Conservation (phyloP, 495 filamentous ascomycete genomes). For the Daldinia caldariorum region DNA sequence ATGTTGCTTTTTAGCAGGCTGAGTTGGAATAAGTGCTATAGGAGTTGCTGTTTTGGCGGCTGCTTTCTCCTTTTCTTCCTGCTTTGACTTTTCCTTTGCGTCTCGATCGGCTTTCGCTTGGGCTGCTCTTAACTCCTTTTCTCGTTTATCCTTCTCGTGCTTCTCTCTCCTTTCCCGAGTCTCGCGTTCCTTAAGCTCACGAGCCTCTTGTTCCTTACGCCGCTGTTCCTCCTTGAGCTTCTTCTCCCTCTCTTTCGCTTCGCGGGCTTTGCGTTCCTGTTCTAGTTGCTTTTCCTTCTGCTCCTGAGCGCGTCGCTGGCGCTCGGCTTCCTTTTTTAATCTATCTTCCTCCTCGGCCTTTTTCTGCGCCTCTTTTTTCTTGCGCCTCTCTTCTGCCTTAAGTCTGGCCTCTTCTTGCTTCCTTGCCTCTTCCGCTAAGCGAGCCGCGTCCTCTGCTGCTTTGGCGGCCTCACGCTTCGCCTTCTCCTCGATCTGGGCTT, state of each 20-base stretch:
- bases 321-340: conserved; percentile 79
- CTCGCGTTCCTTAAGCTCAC: conserved; percentile 70
- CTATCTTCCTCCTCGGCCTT: conserved; percentile 91
- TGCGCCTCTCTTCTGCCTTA: conserved; percentile 88
- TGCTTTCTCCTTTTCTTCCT: conserved; percentile 62
- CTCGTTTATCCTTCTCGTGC: conserved; percentile 66
- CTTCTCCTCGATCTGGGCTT: conserved; percentile 88
- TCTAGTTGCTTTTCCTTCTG: conserved; percentile 85
- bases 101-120: conserved; percentile 59
- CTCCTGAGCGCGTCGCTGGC: conserved; percentile 78
- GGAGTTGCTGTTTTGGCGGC: conserved; percentile 52
- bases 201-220: conserved; percentile 59
- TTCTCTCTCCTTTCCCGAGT: conserved; percentile 75
- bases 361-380: conserved; percentile 91
- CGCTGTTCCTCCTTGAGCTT: conserved; percentile 68
- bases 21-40: conserved; percentile 53
- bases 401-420: conserved; percentile 80
- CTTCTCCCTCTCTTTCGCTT: conserved; percentile 72
- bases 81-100: conserved; percentile 62
- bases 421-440: conserved; percentile 77
- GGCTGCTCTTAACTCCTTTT: conserved; percentile 57
- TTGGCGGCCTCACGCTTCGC: conserved; percentile 87
- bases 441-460: conserved; percentile 86
- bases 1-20: conserved; percentile 60
- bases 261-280: conserved; percentile 79